phyloP scores from a whole-genome alignment of 805 yeast genomes.

The Saturnispora silvae region DNA sequence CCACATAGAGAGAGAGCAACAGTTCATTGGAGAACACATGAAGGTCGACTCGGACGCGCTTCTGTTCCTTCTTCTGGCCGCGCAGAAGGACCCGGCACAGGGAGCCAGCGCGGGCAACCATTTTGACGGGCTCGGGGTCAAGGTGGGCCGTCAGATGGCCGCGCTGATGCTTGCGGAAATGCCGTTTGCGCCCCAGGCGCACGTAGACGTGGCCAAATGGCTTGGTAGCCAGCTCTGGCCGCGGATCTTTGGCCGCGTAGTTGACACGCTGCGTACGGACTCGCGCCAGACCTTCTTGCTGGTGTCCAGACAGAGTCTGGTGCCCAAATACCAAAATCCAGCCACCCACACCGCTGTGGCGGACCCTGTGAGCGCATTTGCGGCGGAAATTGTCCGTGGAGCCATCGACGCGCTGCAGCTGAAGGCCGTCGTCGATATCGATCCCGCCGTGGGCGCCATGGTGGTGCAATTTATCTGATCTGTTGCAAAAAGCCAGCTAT shows the following conservation, averaged over 20 bases:
- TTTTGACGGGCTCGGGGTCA: constrained; percentile 5
- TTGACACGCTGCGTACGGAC: constrained; percentile 86
- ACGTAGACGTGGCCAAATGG: constrained; percentile 80
- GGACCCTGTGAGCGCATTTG: constrained; percentile 20
- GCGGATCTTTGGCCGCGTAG: constrained; percentile 67
- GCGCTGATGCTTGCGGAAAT: constrained; percentile 35
- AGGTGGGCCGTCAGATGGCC: constrained; percentile 13
- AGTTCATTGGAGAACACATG: too few species aligned
- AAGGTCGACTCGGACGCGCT: constrained; percentile 3
- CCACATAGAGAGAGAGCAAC: too few species aligned
- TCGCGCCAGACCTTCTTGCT: constrained; percentile 79
- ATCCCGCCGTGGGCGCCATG: not conserved
- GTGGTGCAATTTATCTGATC: not conserved
- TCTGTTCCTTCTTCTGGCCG: constrained; percentile 1
- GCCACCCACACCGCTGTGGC: constrained; percentile 32
- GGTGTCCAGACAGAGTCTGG: constrained; percentile 49
- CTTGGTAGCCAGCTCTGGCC: constrained; percentile 91
- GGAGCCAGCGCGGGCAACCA: too few species aligned
- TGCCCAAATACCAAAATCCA: constrained; percentile 33
- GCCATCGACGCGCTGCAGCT: constrained; percentile 4
- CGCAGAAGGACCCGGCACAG: too few species aligned
- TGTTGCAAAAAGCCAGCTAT: not conserved
- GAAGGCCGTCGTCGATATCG: constrained; percentile 2
- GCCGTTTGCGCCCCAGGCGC: constrained; percentile 9
- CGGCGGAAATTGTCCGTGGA: not conserved